Evolutionary conservation across 495 filamentous ascomycete species (phyloP).

Genomic region (Penicillium chermesinum): DNA sequence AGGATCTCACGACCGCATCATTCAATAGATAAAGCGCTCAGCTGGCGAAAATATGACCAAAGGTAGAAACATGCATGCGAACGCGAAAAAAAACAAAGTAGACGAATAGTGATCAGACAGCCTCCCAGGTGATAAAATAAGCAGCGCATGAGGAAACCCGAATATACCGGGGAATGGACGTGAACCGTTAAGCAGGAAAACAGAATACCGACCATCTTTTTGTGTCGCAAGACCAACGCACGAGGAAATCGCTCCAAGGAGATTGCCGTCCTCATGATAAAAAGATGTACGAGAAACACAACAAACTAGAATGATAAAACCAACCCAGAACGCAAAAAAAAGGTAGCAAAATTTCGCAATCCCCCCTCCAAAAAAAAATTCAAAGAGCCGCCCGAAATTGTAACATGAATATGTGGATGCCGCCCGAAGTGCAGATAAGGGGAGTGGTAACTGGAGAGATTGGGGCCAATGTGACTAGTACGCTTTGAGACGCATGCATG

Average conservation of each 20-base stretch:
- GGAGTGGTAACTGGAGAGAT: neutral
- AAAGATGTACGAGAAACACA: constrained; percentile 23
- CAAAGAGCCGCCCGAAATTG: constrained; percentile 32
- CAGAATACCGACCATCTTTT: constrained; percentile 22
- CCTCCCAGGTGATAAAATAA: constrained; percentile 32
- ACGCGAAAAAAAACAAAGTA: constrained; percentile 8
- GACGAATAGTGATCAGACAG: constrained; percentile 43
- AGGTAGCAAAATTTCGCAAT: constrained; percentile 20
- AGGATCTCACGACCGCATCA: neutral
- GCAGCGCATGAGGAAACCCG: constrained; percentile 17
- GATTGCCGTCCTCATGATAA: constrained; percentile 24
- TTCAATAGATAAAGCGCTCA: neutral
- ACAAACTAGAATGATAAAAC: constrained; percentile 21
- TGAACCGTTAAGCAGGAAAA: constrained; percentile 7
- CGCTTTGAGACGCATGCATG: neutral
- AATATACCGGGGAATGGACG: constrained; percentile 9
- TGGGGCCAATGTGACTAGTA: neutral
- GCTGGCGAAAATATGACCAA: neutral
- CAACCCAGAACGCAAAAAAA: constrained; percentile 21
- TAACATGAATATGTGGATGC: constrained; percentile 10
- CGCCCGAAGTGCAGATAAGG: neutral
- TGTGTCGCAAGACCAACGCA: constrained; percentile 15
- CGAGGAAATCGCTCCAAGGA: constrained; percentile 11
- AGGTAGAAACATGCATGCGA: constrained; percentile 2
- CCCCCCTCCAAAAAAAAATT: constrained; percentile 6